phyloP scores from a whole-genome alignment of 306 rosid genomes.

The Arachis stenosperma region DNA sequence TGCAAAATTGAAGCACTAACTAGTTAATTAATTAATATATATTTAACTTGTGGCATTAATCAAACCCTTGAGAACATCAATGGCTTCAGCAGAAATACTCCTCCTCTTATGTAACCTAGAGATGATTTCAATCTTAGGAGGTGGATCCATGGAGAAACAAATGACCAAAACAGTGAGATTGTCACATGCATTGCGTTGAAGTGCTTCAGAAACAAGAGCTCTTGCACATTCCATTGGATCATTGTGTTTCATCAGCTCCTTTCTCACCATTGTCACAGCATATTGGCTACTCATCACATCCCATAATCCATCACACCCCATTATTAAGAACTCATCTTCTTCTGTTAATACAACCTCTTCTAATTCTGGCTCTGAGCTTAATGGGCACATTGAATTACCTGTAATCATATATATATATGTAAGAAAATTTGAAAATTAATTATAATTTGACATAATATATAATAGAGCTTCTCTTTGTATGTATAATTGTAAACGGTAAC shows the following conservation, averaged over 20 bases:
- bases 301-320: constrained; percentile 80
- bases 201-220: constrained; percentile 62
- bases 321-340: constrained; percentile 69
- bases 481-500: too few species aligned
- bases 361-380: constrained; percentile 66
- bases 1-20: too few species aligned
- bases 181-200: constrained; percentile 65
- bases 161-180: constrained; percentile 65
- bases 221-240: constrained; percentile 57
- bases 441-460: too few species aligned
- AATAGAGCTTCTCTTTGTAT: too few species aligned
- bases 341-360: constrained; percentile 53
- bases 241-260: constrained; percentile 63
- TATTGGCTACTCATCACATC: constrained; percentile 83
- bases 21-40: too few species aligned
- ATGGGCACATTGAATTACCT: constrained; percentile 50
- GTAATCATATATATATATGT: too few species aligned
- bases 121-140: constrained; percentile 54
- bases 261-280: constrained; percentile 76
- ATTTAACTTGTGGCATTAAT: neutral
- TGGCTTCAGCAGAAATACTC: constrained; percentile 74
- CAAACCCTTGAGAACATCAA: constrained; percentile 73
- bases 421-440: too few species aligned
- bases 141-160: constrained; percentile 65
- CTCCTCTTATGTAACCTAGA: constrained; percentile 63